Base-by-base conservation (phyloP, 2,329 filamentous ascomycete species). In the Fusarium annulatum region DNA sequence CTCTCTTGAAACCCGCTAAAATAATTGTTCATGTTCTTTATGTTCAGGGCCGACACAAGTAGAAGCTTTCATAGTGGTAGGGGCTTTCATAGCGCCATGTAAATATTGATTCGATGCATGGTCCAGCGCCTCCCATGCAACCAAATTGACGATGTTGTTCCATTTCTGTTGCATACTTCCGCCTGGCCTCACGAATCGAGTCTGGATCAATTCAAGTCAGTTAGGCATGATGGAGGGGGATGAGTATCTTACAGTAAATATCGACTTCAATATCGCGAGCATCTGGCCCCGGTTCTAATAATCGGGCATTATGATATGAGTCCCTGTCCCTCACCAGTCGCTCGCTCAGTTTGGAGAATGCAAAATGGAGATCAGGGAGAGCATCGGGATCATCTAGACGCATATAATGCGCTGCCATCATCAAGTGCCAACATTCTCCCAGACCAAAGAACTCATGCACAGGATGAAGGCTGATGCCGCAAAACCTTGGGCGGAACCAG, bases 341-440 rank as follows among this genome's bases (percentile, higher is more conserved):
- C 9, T 26, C 42, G 42, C 61, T 59, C 23, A 59, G 23, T 14
- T 59, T 7, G 26, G 30, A 48, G 26, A 63, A 63, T 15, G 7
- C 26, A 15, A 16, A 8, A n/a, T 1, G 8, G 9, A 19, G 10
- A 11, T 19, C 9, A 16, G 45, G 19, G 33, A 21, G 30, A 9
- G 7, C 4, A 52, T 10, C 2, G 33, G 12, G 12, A 19, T 21
- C 7, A 8, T 6, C 16, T 18, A 52, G 49, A 26, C 7, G 1
- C 42, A 67, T 58, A 26, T 45, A 65, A 21, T 45, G 28, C 12
- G 64, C 45, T 28, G 43, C 36, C 26, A 67, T 39, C 21, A 65
- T 23, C 2, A 67, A 28, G 14, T 34, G 6, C 51, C 61, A 67
- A 21, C 51, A 45, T 11, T 59, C 33, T n/a, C 39, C 23, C 4